phyloP scores from a whole-genome alignment of 345 rosid genomes.

The Chamaenerion angustifolium region DNA sequence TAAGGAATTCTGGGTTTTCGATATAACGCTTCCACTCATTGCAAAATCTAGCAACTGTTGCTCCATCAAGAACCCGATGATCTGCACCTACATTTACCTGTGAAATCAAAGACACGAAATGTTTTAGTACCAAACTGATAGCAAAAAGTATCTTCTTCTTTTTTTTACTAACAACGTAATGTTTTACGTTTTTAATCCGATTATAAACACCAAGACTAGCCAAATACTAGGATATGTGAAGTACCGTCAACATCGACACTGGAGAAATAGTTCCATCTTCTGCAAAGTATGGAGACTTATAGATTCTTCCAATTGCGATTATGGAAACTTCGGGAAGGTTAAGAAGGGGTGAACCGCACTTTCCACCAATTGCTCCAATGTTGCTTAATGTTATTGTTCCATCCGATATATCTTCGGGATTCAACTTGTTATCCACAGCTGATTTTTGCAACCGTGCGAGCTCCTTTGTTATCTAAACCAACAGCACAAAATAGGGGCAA shows the following conservation, averaged over 20 bases:
- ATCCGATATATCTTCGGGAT: conserved; percentile 55
- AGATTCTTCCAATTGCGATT: conserved; percentile 80
- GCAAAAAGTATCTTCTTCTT: neutral
- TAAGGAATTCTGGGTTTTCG: conserved; percentile 73
- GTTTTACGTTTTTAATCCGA: no score
- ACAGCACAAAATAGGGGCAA: no score
- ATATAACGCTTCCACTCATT: conserved; percentile 72
- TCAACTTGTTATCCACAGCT: conserved; percentile 59
- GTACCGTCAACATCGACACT: conserved; percentile 64
- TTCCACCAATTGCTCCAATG: conserved; percentile 89
- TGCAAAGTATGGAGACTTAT: conserved; percentile 51
- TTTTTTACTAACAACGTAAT: no score
- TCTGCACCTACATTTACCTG: conserved; percentile 88
- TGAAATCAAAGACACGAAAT: neutral
- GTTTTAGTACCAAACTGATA: neutral
- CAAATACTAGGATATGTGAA: no score
- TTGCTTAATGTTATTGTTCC: conserved; percentile 90
- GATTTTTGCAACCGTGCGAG: conserved; percentile 56
- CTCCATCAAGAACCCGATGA: conserved; percentile 90
- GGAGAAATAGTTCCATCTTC: conserved; percentile 57
- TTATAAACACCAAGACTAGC: no score
- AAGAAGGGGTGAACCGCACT: conserved; percentile 72
- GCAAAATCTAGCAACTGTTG: conserved; percentile 80
- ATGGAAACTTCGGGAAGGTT: conserved; percentile 91
- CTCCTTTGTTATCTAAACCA: conserved; percentile 60